Base-by-base conservation (phyloP, 495 filamentous ascomycete genomes). In the Thozetella sp. region DNA sequence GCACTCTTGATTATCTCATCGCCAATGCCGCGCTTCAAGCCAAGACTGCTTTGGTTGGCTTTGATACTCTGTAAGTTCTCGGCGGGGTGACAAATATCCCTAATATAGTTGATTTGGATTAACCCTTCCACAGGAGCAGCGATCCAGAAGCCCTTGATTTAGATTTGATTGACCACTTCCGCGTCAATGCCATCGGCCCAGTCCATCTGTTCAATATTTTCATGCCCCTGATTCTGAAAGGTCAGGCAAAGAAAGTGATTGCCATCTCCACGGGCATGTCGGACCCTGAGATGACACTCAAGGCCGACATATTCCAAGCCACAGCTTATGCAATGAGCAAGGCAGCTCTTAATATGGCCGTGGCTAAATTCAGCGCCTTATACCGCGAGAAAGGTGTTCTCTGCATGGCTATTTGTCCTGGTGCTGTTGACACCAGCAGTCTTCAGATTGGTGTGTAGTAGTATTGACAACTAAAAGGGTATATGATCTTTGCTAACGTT, bases 191-290 rank as follows among this genome's bases (percentile, higher is more conserved):
- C 24, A 22, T 83, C 54, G 83, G 77, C 24, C 71, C 73, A 43
- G 68, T 85, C 65, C 74, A 86, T 57, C 68, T 82, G 1, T 76
- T 81, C 62, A 80, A 81, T 63, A 53, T 75, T 19, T 86, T 83
- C 65, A 23, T 82, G 2, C 82, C 84, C 9, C 73, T 86, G 0
- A 70, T 86, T 60, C 65, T 69, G 4, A 69, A 74, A n/a, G 80
- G 83, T 43, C 60, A 66, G 12, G 64, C 40, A 23, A 87, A 86
- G 67, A 88, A 88, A 58, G 75, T 84, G 51, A 76, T 87, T 55
- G 59, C 79, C 23, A 80, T 87, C 26, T 80, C 82, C 11, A 73
- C 63, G 10, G 84, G 82, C 24, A 23, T 68, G 27, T 80, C 70
- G 0, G 83, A 83, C 55, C 23, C 57, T n/a, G 63, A 64, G 25